A percentile compares a stretch with the other conserved stretches of the same genome.
These are phyloP conservation scores for Aspergillus sp. DNA, from an alignment of 2,329 filamentous ascomycete genomes.

Conservation along the genomic window DNA sequence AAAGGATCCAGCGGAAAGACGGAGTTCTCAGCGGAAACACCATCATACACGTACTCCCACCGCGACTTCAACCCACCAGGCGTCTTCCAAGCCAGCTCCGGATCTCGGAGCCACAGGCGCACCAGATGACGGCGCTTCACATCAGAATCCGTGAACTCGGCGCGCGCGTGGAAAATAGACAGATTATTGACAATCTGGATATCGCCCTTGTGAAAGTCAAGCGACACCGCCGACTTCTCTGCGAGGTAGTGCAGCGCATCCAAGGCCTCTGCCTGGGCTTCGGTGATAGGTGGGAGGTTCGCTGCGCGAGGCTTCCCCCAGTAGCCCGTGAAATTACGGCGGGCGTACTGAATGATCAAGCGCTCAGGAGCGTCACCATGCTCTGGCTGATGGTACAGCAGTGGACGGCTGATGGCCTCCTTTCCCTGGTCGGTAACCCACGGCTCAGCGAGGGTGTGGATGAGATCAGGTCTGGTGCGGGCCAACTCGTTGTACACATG, in stretches of 20 bases:
- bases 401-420: constrained; percentile 29
- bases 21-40: constrained; percentile 39
- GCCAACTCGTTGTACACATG: constrained; percentile 58
- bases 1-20: constrained; percentile 44
- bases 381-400: constrained; percentile 54
- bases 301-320: constrained; percentile 42
- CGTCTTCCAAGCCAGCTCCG: constrained; percentile 48
- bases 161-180: constrained; percentile 52
- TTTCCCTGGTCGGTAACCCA: constrained; percentile 47
- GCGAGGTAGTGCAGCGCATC: constrained; percentile 53
- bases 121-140: constrained; percentile 45
- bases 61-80: constrained; percentile 37
- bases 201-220: constrained; percentile 51
- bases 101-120: constrained; percentile 49
- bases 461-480: constrained; percentile 52
- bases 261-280: constrained; percentile 55
- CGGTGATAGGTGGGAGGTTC: constrained; percentile 49
- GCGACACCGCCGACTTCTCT: constrained; percentile 41
- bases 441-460: constrained; percentile 50
- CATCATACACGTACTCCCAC: constrained; percentile 45
- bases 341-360: constrained; percentile 61
- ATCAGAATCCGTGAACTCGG: constrained; percentile 44
- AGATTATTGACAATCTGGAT: constrained; percentile 56
- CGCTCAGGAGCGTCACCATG: constrained; percentile 50
- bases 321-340: constrained; percentile 58